phyloP scores from a whole-genome alignment of 2,329 filamentous ascomycete species.

The Diplocarpon rosae region DNA sequence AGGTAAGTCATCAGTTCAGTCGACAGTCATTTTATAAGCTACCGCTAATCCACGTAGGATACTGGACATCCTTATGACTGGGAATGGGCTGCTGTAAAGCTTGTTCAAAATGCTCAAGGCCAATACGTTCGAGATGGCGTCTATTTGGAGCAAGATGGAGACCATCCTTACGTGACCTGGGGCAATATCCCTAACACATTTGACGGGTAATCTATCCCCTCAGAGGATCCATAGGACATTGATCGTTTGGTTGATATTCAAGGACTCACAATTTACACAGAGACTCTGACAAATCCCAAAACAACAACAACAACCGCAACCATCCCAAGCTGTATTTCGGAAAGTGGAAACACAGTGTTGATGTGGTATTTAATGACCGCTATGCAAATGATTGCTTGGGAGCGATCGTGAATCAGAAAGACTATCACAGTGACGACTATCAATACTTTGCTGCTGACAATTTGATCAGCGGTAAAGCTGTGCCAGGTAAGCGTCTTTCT shows the following conservation, averaged over 20 bases:
- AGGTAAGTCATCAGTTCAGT: slow-evolving; percentile 6
- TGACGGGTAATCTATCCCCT: slow-evolving; percentile 6
- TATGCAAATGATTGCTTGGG: slow-evolving; percentile 13
- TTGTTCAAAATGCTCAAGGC: slow-evolving; percentile 8
- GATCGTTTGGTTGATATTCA: too few species aligned
- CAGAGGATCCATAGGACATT: too few species aligned
- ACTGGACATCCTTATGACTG: slow-evolving; percentile 17
- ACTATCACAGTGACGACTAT: slow-evolving; percentile 17
- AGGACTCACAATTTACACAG: too few species aligned
- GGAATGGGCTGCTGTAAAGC: slow-evolving; percentile 16
- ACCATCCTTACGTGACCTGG: slow-evolving; percentile 11
- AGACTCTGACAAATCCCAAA: slow-evolving; percentile 9
- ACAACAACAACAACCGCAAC: slow-evolving; percentile 11
- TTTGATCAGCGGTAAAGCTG: slow-evolving; percentile 8
- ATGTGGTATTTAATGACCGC: slow-evolving; percentile 9
- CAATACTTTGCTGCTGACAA: slow-evolving; percentile 12
- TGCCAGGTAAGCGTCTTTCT: slow-evolving; percentile 10
- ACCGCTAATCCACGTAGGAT: slow-evolving; percentile 10
- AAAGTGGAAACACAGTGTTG: slow-evolving; percentile 15
- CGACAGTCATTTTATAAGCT: too few species aligned
- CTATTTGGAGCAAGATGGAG: slow-evolving; percentile 14
- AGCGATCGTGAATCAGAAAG: slow-evolving; percentile 10
- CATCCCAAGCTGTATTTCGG: slow-evolving; percentile 14
- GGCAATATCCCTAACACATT: slow-evolving; percentile 9
- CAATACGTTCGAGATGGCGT: slow-evolving; percentile 14